phyloP scores from a whole-genome alignment of 78 protist genomes.

The Isochrysis galbana region DNA sequence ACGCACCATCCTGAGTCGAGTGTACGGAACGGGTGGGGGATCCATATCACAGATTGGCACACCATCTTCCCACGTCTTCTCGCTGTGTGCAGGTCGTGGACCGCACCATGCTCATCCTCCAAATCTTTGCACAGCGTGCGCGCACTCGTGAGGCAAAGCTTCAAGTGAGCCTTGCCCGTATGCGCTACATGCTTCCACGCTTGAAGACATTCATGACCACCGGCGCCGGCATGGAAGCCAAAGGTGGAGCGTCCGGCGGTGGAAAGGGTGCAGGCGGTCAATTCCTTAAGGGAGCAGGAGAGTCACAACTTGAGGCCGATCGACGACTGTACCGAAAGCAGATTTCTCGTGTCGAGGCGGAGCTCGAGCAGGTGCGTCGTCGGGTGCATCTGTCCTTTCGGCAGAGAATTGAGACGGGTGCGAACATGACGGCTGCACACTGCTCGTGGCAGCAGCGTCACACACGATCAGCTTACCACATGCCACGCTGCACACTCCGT shows the following conservation, averaged over 20 bases:
- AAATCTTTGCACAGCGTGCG: constrained; percentile 47
- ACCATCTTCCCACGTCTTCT: too few species aligned
- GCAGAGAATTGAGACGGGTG: too few species aligned
- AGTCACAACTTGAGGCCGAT: constrained; percentile 24
- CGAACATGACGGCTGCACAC: too few species aligned
- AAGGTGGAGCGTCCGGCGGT: neutral
- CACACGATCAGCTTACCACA: too few species aligned
- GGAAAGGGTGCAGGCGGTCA: neutral
- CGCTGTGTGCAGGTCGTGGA: constrained; percentile 3
- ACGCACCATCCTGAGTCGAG: too few species aligned
- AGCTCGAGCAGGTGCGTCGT: neutral
- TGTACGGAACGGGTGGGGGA: too few species aligned
- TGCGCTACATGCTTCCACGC: constrained; percentile 42
- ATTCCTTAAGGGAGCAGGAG: neutral
- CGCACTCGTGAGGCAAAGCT: constrained; percentile 48
- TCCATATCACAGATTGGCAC: too few species aligned
- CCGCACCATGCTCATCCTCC: constrained; percentile 42
- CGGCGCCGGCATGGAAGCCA: constrained; percentile 44
- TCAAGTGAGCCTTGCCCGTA: constrained; percentile 36
- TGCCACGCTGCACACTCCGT: too few species aligned
- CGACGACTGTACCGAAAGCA: constrained; percentile 39
- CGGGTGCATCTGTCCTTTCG: too few species aligned
- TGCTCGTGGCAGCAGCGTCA: too few species aligned
- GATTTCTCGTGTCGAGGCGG: neutral
- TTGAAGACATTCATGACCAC: constrained; percentile 22